Evolutionary conservation across 1,284 basidiomycete genomes (phyloP), one percentile per base, ranked within the genome.

Genomic region (Naganishia cerealis): DNA sequence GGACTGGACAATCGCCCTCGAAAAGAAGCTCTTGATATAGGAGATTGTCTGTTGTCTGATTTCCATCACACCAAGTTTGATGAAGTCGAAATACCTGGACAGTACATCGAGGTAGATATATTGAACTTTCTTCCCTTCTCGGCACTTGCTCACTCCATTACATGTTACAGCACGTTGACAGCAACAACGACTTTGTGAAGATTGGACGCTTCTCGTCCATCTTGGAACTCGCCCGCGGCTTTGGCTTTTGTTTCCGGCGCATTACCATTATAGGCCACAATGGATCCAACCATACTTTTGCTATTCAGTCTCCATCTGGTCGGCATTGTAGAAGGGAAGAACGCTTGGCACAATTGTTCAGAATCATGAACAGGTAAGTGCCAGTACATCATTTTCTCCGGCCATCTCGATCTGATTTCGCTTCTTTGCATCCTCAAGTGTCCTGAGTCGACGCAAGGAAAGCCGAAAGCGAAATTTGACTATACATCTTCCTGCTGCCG

Each of bases 41-140:
- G 92, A 57, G 94, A 92, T 72, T 94, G 96, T 81, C 98, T 94
- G 82, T 84, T 99, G 72, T 91, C 92, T 13, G 95, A 99, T 79
- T 99, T 99, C 84, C 95, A 99, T 75, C 94, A 97, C 80, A 89
- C 89, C 76, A 97, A 95, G 79, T 94, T 97, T 68, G 96, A 99
- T 75, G 96, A 99, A 73, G 92, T 99, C 61, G 96, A 99, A 79
- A 88, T 99, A 66, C 96, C 96, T 24, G 96, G 96, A 10, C 96
- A 99, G 81, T 99, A 99, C 76, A 90, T 94, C 0, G 91, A 95
- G 86, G 92, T 91, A 69, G 73, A 85, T 73, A 3, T 21, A 40
- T 36, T 10, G 6, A 38, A 18, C 24, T 52, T 57, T 3, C 24
- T 13, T 33, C 48, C 26, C 8, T 12, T 16, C 21, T 39, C 38